These are phyloP conservation scores for Fraxinus greggii DNA, from an alignment of 305 asterid genomes.

Conservation along the genomic window DNA sequence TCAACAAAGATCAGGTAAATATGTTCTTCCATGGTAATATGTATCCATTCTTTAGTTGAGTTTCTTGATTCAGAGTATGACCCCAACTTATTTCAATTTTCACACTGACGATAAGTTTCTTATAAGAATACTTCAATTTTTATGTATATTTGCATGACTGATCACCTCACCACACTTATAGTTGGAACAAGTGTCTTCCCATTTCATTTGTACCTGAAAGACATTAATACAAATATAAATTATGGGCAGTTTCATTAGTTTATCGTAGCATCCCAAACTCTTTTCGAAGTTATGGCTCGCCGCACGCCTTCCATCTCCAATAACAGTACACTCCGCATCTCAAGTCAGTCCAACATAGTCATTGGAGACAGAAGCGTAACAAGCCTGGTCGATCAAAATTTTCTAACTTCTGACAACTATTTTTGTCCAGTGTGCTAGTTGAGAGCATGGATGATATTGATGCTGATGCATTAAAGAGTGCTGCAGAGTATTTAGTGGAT, in stretches of 20 bases:
- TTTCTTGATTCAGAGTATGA: not conserved
- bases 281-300: not conserved
- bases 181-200: not conserved
- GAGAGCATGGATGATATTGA: constrained; percentile 86
- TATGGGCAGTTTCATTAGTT: not conserved
- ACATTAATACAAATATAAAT: not conserved
- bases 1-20: constrained; percentile 57
- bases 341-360: not conserved
- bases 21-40: not conserved
- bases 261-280: not conserved
- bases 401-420: not conserved
- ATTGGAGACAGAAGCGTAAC: not conserved
- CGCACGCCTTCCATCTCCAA: not conserved
- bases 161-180: not conserved
- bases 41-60: not conserved
- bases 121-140: not conserved
- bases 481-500: constrained; percentile 70
- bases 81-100: not conserved
- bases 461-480: constrained; percentile 75
- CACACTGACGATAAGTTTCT: not conserved
- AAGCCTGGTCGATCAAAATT: not conserved
- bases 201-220: not conserved
- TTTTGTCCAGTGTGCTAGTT: constrained; percentile 57
- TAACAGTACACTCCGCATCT: not conserved
- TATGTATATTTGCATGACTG: not conserved